Evolutionary conservation across 2,329 filamentous ascomycete genomes (phyloP), one percentile per base, ranked within the genome.

Genomic region (Ophiosphaerella narmari): DNA sequence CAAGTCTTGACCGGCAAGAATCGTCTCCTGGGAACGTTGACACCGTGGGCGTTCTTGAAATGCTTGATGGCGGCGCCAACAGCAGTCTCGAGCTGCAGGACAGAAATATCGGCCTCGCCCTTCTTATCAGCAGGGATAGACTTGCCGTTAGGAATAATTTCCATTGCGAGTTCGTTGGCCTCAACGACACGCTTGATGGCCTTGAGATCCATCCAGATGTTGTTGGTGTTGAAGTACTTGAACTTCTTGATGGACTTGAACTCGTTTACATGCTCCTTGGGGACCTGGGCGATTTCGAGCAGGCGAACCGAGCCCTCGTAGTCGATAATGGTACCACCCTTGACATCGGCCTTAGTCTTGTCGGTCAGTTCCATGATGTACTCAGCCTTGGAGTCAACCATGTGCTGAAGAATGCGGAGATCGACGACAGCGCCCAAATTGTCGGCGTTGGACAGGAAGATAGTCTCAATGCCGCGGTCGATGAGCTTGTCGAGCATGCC

Each of bases 161-260:
- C 94, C 90, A 99, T 96, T 79, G 92, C 90, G 46, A 99, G 87
- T 82, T 97, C 93, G 75, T 96, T 91, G 77, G 95, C 91, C 85
- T 97, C 94, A 7, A 99, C 94, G 46, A 99, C 91, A 54, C 94
- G 92, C 88, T 97, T 97, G 80, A 99, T 89, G 65, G 94, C 94
- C 74, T 90, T 87, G 68, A 97, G 84, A 81, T 96, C 96, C 84
- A 99, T 89, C 94, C 94, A 99, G 80, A 99, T 97, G 86, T 99
- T 99, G 89, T 99, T 99, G 78, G 94, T 99, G 86, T 99, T 99
- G 88, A 99, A 99, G 87, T 99, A 99, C 85, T 96, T 97, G 89
- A 99, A 99, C 85, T 99, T 99, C 88, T 99, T 99, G 84, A 99
- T 99, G 41, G 92, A 97, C 87, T 99, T 99, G 90, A 99, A 99